Base-by-base conservation (phyloP, 2,329 filamentous ascomycete species). In the Fusarium poae region DNA sequence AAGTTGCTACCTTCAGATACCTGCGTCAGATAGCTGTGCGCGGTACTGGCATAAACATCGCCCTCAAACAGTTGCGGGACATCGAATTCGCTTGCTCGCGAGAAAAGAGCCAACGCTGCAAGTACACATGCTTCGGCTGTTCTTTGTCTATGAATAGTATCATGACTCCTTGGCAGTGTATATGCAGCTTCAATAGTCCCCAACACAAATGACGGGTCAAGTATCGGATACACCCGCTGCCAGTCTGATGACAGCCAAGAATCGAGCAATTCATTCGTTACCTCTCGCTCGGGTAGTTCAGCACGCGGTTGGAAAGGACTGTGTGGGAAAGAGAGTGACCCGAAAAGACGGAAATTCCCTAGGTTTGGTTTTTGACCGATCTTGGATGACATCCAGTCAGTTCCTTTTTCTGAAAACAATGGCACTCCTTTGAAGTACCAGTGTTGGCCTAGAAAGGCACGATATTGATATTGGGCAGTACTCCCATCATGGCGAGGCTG, bases 371-470 rank as follows among this genome's bases (percentile, higher is more conserved):
- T 21, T n/a, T 51, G 20, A 3, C 57, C 55, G 8, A 42, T 11
- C 3, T 51, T 60, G 3, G 54, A 37, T 11, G 30, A 29, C 7
- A 61, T 43, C 57, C 57, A 61, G 3, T 51, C 30, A 1, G 9
- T 23, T 1, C 57, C 57, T 11, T 21, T 21, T 1, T 13, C 0
- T 1, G 43, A 27, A 16, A 60, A 23, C 2, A 61, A n/a, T 1
- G 55, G 34, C 0, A 61, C 18, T 5, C 57, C 57, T 9, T 61
- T 61, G 13, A 60, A 61, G 13, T 61, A 60, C 57, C 57, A 61
- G 1, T 60, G 18, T 5, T 37, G 29, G 0, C 57, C 43, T 1
- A 61, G 5, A 37, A 44, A 61, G 4, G 15, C 8, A 23, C 13
- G 18, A 15, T 37, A 2, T 18, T 7, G 18, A 15, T 37, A 2